A percentile compares a stretch with the other conserved stretches of the same genome.
Evolutionary conservation across 805 yeast species (phyloP).

Genomic region (Saturnispora dispora): DNA sequence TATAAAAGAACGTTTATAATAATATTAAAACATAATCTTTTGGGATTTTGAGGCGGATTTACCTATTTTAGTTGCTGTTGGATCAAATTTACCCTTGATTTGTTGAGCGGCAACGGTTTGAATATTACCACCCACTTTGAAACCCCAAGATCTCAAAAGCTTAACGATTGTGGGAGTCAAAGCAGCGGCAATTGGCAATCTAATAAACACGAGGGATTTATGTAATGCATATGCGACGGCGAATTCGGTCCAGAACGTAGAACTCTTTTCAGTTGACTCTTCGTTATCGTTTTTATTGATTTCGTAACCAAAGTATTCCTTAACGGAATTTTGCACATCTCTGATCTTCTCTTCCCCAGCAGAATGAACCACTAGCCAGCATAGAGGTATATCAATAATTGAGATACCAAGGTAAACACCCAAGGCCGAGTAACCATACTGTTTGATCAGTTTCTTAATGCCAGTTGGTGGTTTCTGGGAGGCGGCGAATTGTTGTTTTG

Average conservation of each 20-base stretch:
- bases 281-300: not conserved
- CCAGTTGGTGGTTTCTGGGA: slow-evolving; percentile 32
- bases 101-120: slow-evolving; percentile 28
- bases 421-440: slow-evolving; percentile 86
- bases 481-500: slow-evolving; percentile 8
- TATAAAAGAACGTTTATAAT: not conserved
- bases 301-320: slow-evolving; percentile 47
- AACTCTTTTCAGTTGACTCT: slow-evolving; percentile 16
- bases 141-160: slow-evolving; percentile 65
- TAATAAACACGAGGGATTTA: slow-evolving; percentile 71
- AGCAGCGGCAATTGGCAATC: slow-evolving; percentile 88
- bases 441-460: slow-evolving; percentile 59
- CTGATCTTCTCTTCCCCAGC: slow-evolving; percentile 77
- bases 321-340: slow-evolving; percentile 51
- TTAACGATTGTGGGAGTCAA: slow-evolving; percentile 74
- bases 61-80: slow-evolving; percentile 44
- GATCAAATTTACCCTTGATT: slow-evolving; percentile 23
- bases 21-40: slow-evolving; percentile 14
- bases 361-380: slow-evolving; percentile 75
- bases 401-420: slow-evolving; percentile 76
- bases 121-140: slow-evolving; percentile 51
- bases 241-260: slow-evolving; percentile 67
- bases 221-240: slow-evolving; percentile 90
- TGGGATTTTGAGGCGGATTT: slow-evolving; percentile 40
- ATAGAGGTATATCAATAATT: slow-evolving; percentile 70